phyloP scores from a whole-genome alignment of 306 rosid species.

The Geum urbanum region DNA sequence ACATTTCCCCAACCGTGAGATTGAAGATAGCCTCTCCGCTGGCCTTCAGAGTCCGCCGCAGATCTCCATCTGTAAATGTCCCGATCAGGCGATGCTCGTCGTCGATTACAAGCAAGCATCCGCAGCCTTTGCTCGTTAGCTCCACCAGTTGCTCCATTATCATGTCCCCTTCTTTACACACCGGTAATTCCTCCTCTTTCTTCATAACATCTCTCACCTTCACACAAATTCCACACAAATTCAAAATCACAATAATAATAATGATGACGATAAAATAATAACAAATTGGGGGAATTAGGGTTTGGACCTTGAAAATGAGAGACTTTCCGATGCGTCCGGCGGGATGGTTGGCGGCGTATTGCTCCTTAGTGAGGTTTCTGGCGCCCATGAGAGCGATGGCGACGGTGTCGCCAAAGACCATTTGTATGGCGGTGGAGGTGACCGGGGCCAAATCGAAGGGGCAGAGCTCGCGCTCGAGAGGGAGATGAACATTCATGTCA shows the following conservation, averaged over 20 bases:
- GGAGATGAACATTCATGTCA: conserved; percentile 85
- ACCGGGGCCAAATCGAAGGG: conserved; percentile 97
- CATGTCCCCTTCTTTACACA: conserved; percentile 75
- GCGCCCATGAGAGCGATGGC: conserved; percentile 96
- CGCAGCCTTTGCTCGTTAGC: conserved; percentile 88
- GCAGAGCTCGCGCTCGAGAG: conserved; percentile 80
- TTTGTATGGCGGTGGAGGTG: conserved; percentile 91
- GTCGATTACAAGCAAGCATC: conserved; percentile 83
- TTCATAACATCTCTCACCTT: conserved; percentile 94
- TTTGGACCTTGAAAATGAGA: conserved; percentile 81
- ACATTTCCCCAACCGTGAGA: conserved; percentile 86
- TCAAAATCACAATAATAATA: neutral
- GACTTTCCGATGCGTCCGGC: conserved; percentile 94
- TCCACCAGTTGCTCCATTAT: conserved; percentile 92
- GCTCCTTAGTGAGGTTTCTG: conserved; percentile 68
- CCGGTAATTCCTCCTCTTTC: conserved; percentile 83
- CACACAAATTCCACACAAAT: neutral
- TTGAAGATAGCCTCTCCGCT: conserved; percentile 87
- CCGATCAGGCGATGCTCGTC: conserved; percentile 57
- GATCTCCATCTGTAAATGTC: conserved; percentile 94
- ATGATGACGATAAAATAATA: neutral
- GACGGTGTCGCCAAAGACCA: conserved; percentile 96
- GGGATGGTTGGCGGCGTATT: conserved; percentile 91
- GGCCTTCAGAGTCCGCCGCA: conserved; percentile 89
- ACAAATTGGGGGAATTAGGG: neutral